Conservation (phyloP, 768 basidiomycete species). For the Podaxis carcinomalis region DNA sequence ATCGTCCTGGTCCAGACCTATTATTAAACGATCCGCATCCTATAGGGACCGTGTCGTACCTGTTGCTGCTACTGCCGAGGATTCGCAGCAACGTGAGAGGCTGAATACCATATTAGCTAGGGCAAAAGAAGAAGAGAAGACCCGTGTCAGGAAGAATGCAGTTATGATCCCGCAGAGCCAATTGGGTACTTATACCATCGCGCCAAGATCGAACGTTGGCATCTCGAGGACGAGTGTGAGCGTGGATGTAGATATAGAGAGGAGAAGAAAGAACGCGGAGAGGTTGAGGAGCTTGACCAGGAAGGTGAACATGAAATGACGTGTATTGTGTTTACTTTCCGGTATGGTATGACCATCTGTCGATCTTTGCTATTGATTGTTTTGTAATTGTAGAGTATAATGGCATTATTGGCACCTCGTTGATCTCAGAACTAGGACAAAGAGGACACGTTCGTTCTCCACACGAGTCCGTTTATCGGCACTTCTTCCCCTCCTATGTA, state of each 20-base stretch:
- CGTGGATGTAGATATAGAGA: constrained; percentile 71
- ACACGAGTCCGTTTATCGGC: background rate
- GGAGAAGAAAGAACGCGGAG: constrained; percentile 72
- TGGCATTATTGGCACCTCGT: background rate
- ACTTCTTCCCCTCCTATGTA: background rate
- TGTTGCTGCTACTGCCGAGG: constrained; percentile 40
- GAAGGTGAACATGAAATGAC: constrained; percentile 32
- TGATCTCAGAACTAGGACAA: background rate
- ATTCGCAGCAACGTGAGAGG: constrained; percentile 40
- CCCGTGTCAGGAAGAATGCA: constrained; percentile 69
- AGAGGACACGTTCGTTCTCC: background rate
- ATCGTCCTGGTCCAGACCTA: constrained; percentile 82
- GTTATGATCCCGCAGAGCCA: constrained; percentile 80
- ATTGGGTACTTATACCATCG: constrained; percentile 75
- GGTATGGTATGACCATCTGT: background rate
- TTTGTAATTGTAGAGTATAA: background rate
- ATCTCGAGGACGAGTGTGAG: constrained; percentile 46
- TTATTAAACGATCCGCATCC: constrained; percentile 84
- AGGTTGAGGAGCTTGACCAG: constrained; percentile 61
- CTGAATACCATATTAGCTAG: constrained; percentile 67
- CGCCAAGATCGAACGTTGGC: constrained; percentile 58
- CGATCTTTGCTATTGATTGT: constrained; percentile 1
- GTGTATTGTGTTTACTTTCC: background rate
- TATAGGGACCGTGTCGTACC: constrained; percentile 75
- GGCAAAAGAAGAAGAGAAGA: constrained; percentile 64